Percentiles rank a stretch among this genome's conserved stretches.
Conservation (phyloP, 306 rosid genomes). For the Cicer yamashitae region DNA sequence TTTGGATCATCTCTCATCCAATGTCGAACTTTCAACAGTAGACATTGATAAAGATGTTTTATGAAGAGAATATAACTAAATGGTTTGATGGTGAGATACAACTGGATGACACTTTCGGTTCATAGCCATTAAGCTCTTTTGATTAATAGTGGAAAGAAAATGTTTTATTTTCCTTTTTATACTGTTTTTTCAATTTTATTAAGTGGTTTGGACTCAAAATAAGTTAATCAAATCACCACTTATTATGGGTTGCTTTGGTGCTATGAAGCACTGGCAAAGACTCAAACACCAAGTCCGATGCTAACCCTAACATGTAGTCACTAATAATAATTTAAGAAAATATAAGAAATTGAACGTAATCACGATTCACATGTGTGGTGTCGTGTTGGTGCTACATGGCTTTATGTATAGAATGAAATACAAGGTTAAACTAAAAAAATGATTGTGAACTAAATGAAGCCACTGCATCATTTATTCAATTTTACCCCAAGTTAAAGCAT, state of each 20-base stretch:
- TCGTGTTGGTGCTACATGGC: too few species aligned
- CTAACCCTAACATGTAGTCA: too few species aligned
- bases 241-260: background rate
- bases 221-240: background rate
- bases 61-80: background rate
- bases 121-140: background rate
- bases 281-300: too few species aligned
- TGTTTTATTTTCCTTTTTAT: background rate
- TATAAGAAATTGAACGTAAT: too few species aligned
- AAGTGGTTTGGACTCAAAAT: background rate
- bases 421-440: background rate
- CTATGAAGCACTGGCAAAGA: too few species aligned
- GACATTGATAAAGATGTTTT: background rate
- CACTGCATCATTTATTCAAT: background rate
- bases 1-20: background rate
- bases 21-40: too few species aligned
- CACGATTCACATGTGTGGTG: too few species aligned
- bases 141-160: background rate
- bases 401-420: constrained; percentile 10
- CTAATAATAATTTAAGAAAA: too few species aligned
- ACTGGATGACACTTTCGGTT: background rate
- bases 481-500: background rate
- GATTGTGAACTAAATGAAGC: background rate
- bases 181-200: background rate
- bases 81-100: background rate